Base-by-base conservation (phyloP, 495 filamentous ascomycete genomes). In the Hypoxylon trugodes region DNA sequence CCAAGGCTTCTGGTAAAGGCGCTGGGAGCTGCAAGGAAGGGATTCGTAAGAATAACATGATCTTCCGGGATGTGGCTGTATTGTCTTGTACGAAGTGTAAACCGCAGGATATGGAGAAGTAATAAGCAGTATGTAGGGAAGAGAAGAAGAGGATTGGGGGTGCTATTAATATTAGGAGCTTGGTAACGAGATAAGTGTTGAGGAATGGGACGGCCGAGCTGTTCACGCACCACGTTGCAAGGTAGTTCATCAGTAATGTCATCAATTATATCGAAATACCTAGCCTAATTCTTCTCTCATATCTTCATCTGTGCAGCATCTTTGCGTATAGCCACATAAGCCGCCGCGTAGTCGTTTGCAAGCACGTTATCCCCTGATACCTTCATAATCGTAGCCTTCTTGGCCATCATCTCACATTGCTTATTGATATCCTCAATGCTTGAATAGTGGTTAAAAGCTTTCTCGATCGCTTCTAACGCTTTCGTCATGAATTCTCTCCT, bases 331-430 rank as follows among this genome's bases (percentile, higher is more conserved):
- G 83, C 83, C 49, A 91, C 50, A 72, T 92, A 93, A 63, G 83
- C 84, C 8, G 87, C 83, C 3, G 90, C 89, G 73, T 84, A 91
- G 53, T 92, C 87, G 76, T 93, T 90, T 1, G 90, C 86, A 64
- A 89, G 71, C 13, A 81, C 83, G 48, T 82, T 74, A 61, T 96
- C 89, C 3, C 90, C 92, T 18, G 88, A 79, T 6, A 89, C 77
- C 71, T 87, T 87, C 83, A 91, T 90, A 35, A 96, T 80, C 6
- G 89, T 89, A 12, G 91, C 90, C 73, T 92, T 93, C 77, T 94
- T 94, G 1, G 89, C 90, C 79, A 96, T 85, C 85, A 91, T 88
- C 76, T 92, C 89, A 69, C 89, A 89, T 73, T 91, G 89, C 30
- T 87, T 89, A 16, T 81, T 74, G 13, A 88, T 77, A 76, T 96